A percentile compares a stretch with the other conserved stretches of the same genome.
Evolutionary conservation across 1,284 basidiomycete species (phyloP).

Genomic region (Ustilago bromivora): DNA sequence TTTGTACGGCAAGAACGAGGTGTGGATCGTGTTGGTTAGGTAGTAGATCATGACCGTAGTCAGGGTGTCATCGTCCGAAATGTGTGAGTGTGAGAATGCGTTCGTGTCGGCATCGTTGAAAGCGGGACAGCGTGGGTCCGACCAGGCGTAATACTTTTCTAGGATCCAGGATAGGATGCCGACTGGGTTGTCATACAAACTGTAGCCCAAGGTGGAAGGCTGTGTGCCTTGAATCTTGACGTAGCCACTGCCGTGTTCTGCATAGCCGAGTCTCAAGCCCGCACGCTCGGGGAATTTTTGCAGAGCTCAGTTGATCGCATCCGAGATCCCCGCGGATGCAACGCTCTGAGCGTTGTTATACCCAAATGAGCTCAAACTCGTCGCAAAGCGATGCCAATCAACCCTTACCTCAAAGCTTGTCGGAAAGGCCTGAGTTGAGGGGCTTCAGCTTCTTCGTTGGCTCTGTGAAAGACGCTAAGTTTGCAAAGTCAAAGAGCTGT

Average conservation of each 20-base stretch:
- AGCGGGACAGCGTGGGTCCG: constrained; percentile 55
- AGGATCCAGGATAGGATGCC: constrained; percentile 42
- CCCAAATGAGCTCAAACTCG: too few relatives aligned
- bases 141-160: constrained; percentile 58
- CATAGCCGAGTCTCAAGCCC: not conserved
- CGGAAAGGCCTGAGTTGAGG: too few relatives aligned
- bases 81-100: constrained; percentile 15
- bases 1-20: constrained; percentile 54
- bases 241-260: constrained; percentile 32
- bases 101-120: constrained; percentile 31
- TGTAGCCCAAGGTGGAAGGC: constrained; percentile 34
- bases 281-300: not conserved
- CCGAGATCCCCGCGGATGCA: not conserved
- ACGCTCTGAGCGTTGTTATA: too few relatives aligned
- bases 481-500: too few relatives aligned
- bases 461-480: too few relatives aligned
- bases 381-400: too few relatives aligned
- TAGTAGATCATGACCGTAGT: constrained; percentile 53
- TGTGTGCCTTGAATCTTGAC: constrained; percentile 30
- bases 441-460: too few relatives aligned
- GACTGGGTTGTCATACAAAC: constrained; percentile 39
- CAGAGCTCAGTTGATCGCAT: not conserved
- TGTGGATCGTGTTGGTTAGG: constrained; percentile 51
- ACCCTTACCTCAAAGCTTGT: too few relatives aligned
- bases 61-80: constrained; percentile 55